These are phyloP conservation scores for Gossypium australe DNA, from an alignment of 345 rosid genomes.

Conservation along the genomic window DNA sequence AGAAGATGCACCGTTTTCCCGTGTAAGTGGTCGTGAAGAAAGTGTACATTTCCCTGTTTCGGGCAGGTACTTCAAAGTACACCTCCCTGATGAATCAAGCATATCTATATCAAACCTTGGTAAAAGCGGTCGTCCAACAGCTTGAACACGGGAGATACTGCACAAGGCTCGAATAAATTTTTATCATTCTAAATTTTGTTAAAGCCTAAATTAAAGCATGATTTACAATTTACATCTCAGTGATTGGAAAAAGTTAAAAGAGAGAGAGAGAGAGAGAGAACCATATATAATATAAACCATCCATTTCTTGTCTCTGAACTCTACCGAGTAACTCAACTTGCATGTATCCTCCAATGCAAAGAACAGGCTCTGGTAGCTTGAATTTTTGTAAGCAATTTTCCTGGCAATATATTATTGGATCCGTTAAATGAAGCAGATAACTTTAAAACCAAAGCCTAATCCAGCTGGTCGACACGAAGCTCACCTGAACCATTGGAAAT, in stretches of 20 bases:
- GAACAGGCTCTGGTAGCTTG: constrained; percentile 12
- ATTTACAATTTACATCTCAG: not conserved
- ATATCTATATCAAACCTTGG: not conserved
- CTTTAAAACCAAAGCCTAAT: not conserved
- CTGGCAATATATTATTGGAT: not conserved
- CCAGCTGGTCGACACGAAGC: not conserved
- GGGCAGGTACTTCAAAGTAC: constrained; percentile 7
- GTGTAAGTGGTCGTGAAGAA: constrained; percentile 11
- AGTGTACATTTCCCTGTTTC: not conserved
- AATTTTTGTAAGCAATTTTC: constrained; percentile 11
- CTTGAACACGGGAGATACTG: constrained; percentile 21
- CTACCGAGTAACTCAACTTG: constrained; percentile 13
- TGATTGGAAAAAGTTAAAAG: not conserved
- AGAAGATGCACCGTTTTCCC: not conserved
- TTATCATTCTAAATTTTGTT: not conserved
- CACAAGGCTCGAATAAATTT: constrained; percentile 16
- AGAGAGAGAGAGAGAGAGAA: constrained; percentile 7
- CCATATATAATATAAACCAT: constrained; percentile 15
- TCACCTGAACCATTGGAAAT: constrained; percentile 37
- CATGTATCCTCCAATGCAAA: constrained; percentile 10
- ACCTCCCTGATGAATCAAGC: constrained; percentile 5
- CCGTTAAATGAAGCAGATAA: not conserved
- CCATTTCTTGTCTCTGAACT: constrained; percentile 12
- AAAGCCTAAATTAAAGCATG: not conserved
- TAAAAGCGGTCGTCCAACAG: constrained; percentile 25